Evolutionary conservation across 1,284 basidiomycete genomes (phyloP).

Genomic region (Cerioporus squamosus): DNA sequence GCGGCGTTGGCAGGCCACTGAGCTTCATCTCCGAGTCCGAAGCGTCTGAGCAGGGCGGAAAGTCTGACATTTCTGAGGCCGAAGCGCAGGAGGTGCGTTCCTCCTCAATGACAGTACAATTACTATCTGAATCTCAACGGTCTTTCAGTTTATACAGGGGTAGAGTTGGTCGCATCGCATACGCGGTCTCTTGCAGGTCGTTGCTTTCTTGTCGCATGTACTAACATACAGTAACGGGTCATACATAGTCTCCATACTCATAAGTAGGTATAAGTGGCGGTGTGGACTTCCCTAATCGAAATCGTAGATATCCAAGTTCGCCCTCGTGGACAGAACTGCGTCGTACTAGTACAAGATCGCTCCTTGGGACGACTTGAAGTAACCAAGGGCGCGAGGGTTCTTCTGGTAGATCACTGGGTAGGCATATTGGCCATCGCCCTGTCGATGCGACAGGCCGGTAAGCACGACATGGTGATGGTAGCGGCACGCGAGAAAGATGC

Average conservation of each 20-base stretch:
- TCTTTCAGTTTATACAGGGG: slow-evolving; percentile 2
- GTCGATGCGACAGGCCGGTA: background rate
- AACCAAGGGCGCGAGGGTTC: background rate
- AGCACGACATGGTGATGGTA: background rate
- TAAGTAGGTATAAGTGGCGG: too few species aligned
- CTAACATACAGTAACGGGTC: too few species aligned
- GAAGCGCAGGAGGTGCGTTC: slow-evolving; percentile 22
- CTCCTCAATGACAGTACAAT: background rate
- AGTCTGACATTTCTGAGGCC: slow-evolving; percentile 55
- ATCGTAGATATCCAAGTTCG: too few species aligned
- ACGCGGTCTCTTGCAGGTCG: too few species aligned
- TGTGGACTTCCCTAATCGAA: too few species aligned
- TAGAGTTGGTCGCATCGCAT: background rate
- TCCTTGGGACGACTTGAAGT: background rate
- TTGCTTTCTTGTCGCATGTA: too few species aligned
- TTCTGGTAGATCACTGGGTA: background rate
- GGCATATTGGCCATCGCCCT: background rate
- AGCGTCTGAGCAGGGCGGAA: slow-evolving; percentile 58
- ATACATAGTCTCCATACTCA: too few species aligned
- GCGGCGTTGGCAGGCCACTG: slow-evolving; percentile 52
- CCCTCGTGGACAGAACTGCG: background rate
- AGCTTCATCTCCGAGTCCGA: slow-evolving; percentile 69
- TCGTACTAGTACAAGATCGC: slow-evolving; percentile 14
- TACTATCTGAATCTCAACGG: background rate
- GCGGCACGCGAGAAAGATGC: background rate